Evolutionary conservation across 345 rosid genomes (phyloP).

Genomic region (Toxicodendron radicans): DNA sequence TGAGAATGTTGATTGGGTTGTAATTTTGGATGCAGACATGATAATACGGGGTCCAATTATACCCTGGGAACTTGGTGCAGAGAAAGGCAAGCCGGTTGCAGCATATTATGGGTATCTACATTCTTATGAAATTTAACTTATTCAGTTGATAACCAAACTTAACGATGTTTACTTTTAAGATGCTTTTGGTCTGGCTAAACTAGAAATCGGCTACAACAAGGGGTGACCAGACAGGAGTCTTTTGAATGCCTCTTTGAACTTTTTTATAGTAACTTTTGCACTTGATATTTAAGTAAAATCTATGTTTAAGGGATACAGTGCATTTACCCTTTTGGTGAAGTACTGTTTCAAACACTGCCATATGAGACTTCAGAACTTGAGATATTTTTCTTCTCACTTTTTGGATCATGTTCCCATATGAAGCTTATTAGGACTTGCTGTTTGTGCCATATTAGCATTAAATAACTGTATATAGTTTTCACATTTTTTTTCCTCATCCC

Average conservation of each 20-base stretch:
- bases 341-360: neutral
- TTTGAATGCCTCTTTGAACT: neutral
- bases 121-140: neutral
- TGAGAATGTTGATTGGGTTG: conserved; percentile 89
- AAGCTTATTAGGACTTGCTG: conserved; percentile 1
- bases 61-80: conserved; percentile 95
- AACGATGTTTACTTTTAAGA: neutral
- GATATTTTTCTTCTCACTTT: neutral
- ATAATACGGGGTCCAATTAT: conserved; percentile 89
- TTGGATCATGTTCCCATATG: neutral
- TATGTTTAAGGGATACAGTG: neutral
- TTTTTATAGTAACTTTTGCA: conserved; percentile 9
- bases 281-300: conserved; percentile 1
- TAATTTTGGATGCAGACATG: conserved; percentile 98
- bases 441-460: conserved; percentile 3
- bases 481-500: neutral
- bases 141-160: neutral
- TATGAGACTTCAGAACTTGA: conserved; percentile 11
- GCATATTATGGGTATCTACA: conserved; percentile 83
- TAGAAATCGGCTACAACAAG: neutral
- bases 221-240: neutral
- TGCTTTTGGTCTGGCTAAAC: neutral
- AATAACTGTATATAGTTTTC: neutral
- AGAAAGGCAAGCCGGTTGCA: conserved; percentile 82
- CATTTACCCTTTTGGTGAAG: neutral